Conservation (phyloP, 768 basidiomycete genomes). For the Leucocoprinus birnbaumii region DNA sequence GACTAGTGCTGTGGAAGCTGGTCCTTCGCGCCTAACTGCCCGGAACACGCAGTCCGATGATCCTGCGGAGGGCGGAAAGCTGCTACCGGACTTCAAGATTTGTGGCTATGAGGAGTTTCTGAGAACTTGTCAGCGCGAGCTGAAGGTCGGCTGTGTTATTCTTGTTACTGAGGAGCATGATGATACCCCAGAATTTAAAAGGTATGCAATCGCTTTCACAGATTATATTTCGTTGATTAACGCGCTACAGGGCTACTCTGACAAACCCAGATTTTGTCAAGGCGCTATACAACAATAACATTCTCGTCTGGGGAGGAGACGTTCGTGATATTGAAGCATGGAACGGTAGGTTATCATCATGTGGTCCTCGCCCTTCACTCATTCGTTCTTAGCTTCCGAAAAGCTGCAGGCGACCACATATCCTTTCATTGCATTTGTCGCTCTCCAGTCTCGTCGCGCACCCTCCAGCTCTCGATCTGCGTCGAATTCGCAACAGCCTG, state of each 20-base stretch:
- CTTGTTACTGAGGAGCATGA: conserved; percentile 91
- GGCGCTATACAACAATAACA: conserved; percentile 65
- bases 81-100: conserved; percentile 78
- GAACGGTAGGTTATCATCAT: conserved; percentile 39
- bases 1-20: conserved; percentile 34
- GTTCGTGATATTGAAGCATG: conserved; percentile 81
- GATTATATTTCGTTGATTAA: too few species aligned
- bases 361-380: conserved; percentile 9
- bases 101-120: conserved; percentile 83
- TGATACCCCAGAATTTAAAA: conserved; percentile 83
- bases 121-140: conserved; percentile 64
- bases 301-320: conserved; percentile 92
- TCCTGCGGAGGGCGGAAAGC: conserved; percentile 35
- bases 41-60: conserved; percentile 24
- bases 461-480: conserved; percentile 31
- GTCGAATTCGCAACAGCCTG: conserved; percentile 31
- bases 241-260: conserved; percentile 68
- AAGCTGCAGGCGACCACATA: conserved; percentile 88
- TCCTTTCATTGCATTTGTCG: conserved; percentile 90
- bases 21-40: conserved; percentile 45
- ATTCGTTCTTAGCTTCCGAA: conserved; percentile 38
- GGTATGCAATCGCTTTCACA: conserved; percentile 35
- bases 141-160: conserved; percentile 74
- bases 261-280: conserved; percentile 71
- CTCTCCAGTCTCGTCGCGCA: conserved; percentile 72